These are phyloP conservation scores for Kitagawia praeruptora DNA, from an alignment of 129 eudicot genomes.

Conservation along the genomic window DNA sequence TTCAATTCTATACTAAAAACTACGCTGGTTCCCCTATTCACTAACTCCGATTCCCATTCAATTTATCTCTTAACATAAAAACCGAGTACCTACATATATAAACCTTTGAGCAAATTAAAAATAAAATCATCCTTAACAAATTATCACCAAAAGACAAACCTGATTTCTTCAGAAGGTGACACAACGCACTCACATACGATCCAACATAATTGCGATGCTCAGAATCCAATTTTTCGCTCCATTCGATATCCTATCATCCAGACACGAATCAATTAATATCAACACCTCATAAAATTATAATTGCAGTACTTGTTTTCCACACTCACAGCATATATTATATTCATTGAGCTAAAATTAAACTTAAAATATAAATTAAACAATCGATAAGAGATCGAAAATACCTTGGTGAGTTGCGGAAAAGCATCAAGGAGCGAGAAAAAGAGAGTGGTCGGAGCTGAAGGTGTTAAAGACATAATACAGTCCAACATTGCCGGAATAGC, in stretches of 20 bases:
- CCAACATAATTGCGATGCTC: slow-evolving; percentile 36
- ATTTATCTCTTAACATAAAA: neutral
- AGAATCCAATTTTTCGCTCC: slow-evolving; percentile 30
- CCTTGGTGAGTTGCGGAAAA: slow-evolving; percentile 47
- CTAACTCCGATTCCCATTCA: neutral
- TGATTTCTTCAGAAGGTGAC: slow-evolving; percentile 71
- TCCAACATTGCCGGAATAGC: slow-evolving; percentile 80
- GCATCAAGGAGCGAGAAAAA: slow-evolving; percentile 46
- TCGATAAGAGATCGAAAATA: neutral
- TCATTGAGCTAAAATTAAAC: neutral
- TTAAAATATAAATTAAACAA: no score
- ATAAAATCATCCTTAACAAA: neutral
- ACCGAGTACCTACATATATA: neutral
- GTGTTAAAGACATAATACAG: slow-evolving; percentile 55
- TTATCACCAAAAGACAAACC: slow-evolving; percentile 28
- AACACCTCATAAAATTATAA: neutral
- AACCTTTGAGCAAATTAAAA: neutral
- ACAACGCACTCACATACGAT: slow-evolving; percentile 61
- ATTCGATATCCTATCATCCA: slow-evolving; percentile 25
- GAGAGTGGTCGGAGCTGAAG: slow-evolving; percentile 49
- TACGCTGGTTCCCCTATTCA: neutral
- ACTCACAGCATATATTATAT: neutral
- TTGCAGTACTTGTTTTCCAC: neutral
- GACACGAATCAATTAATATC: neutral
- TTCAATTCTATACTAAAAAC: neutral